phyloP scores from a whole-genome alignment of 331 rosid species.

The Quercus lobata region DNA sequence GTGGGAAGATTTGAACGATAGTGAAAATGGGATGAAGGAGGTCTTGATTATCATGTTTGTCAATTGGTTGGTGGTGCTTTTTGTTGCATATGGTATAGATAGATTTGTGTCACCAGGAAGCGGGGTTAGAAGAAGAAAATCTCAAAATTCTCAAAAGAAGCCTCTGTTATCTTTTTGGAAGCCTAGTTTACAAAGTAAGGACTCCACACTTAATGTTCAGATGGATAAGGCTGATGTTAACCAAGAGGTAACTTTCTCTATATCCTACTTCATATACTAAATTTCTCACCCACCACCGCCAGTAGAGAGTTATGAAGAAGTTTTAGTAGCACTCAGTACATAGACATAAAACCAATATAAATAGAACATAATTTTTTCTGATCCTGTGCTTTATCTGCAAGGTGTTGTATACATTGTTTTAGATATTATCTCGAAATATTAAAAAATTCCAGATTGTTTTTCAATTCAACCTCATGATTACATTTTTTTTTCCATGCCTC shows the following conservation, averaged over 20 bases:
- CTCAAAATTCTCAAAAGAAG: slow-evolving; percentile 28
- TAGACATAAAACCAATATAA: no score
- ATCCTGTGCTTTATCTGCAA: no score
- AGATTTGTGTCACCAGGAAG: slow-evolving; percentile 49
- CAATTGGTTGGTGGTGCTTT: slow-evolving; percentile 70
- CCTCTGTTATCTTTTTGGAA: neutral
- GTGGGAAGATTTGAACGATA: slow-evolving; percentile 66
- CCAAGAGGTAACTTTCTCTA: slow-evolving; percentile 58
- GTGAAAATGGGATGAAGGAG: slow-evolving; percentile 64
- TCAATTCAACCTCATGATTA: neutral
- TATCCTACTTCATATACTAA: neutral
- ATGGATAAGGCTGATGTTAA: slow-evolving; percentile 71
- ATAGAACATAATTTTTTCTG: no score
- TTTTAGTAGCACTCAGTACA: no score
- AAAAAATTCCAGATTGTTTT: neutral
- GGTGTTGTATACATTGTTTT: no score
- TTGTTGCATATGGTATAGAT: slow-evolving; percentile 61
- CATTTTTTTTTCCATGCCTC: no score
- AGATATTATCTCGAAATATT: no score
- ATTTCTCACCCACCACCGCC: neutral
- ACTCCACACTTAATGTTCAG: slow-evolving; percentile 35
- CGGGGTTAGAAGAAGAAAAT: slow-evolving; percentile 27
- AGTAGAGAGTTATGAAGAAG: neutral
- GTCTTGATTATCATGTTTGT: slow-evolving; percentile 64
- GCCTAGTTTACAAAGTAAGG: slow-evolving; percentile 38